Conservation (phyloP, 257 asterid genomes). For the Lavandula angustifolia region DNA sequence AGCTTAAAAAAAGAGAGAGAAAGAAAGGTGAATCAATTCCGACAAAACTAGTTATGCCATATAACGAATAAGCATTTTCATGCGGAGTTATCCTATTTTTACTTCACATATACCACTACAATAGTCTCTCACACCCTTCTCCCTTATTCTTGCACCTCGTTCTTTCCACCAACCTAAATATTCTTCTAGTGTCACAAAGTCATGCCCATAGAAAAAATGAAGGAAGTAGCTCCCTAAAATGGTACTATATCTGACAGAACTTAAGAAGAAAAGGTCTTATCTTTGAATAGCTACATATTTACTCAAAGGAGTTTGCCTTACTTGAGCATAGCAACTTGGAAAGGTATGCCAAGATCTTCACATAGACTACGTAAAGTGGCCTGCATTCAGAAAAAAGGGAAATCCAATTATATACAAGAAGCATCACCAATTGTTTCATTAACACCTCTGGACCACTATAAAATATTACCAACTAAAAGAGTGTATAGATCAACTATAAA, state of each 20-base stretch:
- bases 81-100: background rate
- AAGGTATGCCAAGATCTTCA: conserved; percentile 71
- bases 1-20: background rate
- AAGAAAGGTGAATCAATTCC: background rate
- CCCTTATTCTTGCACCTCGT: too few species aligned
- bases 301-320: conserved; percentile 35
- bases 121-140: background rate
- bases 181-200: background rate
- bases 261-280: conserved; percentile 4
- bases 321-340: conserved; percentile 84
- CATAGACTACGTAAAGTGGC: conserved; percentile 67
- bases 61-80: background rate
- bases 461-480: too few species aligned
- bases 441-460: conserved; percentile 6
- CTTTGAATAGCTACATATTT: conserved; percentile 2
- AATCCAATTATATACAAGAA: conserved; percentile 2
- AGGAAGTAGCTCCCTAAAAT: conserved; percentile 5
- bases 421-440: background rate
- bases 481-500: background rate
- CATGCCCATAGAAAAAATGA: conserved; percentile 7
- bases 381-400: conserved; percentile 40
- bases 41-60: background rate
- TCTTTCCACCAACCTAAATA: conserved; percentile 4
- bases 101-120: background rate
- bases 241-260: conserved; percentile 5